phyloP scores from a whole-genome alignment of 2,329 filamentous ascomycete species.

The Hypoxylon sp. region DNA sequence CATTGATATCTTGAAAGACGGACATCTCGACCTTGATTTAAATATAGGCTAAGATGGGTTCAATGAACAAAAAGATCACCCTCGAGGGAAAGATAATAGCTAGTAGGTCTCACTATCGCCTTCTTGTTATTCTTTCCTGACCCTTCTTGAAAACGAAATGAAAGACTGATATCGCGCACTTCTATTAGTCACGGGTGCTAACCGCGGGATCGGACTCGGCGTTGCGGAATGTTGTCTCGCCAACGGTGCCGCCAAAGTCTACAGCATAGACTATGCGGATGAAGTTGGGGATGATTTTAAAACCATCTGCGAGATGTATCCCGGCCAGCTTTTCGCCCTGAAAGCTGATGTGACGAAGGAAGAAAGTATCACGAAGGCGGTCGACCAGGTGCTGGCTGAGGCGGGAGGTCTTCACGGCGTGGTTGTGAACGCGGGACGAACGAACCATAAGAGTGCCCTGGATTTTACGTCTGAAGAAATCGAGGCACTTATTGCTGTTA shows the following conservation, averaged over 20 bases:
- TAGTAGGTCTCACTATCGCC: too few relatives aligned
- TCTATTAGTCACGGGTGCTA: background rate
- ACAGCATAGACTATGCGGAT: background rate
- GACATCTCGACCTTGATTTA: too few relatives aligned
- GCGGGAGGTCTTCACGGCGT: constrained; percentile 2
- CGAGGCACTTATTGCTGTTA: constrained; percentile 1
- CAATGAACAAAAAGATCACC: too few relatives aligned
- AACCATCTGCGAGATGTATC: background rate
- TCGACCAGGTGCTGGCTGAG: background rate
- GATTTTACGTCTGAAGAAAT: constrained; percentile 8
- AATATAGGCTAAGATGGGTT: too few relatives aligned
- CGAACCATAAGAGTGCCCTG: background rate
- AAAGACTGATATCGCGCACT: too few relatives aligned
- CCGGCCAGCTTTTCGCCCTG: background rate
- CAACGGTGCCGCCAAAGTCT: constrained; percentile 11
- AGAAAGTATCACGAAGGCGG: background rate
- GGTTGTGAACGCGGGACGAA: constrained; percentile 5
- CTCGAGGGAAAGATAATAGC: too few relatives aligned
- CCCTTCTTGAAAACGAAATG: too few relatives aligned
- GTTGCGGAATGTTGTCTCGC: constrained; percentile 9
- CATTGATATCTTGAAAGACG: too few relatives aligned
- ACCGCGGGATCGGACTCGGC: constrained; percentile 3
- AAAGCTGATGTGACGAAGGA: constrained; percentile 1
- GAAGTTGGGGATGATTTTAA: background rate
- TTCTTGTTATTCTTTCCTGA: too few relatives aligned